A percentile compares a stretch with the other conserved stretches of the same genome.
phyloP scores from a whole-genome alignment of 441 rosid species.

The Flueggea neowawraea region DNA sequence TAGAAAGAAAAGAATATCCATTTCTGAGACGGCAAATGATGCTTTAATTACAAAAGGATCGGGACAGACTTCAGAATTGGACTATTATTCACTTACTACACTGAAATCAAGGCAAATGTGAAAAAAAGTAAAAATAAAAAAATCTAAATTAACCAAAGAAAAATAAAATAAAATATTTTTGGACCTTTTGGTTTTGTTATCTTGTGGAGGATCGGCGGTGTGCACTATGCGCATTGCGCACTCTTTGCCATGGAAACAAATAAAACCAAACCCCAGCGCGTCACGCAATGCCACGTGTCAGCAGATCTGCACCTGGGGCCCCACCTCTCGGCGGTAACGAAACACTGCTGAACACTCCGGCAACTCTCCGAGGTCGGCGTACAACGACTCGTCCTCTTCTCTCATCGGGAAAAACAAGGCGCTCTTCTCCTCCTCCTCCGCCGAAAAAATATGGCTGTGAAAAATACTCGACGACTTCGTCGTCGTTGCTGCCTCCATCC shows the following conservation, averaged over 20 bases:
- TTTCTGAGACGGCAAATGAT: slow-evolving; percentile 25
- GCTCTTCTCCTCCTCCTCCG: slow-evolving; percentile 24
- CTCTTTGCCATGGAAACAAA: neutral
- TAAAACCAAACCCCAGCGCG: neutral
- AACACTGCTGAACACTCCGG: slow-evolving; percentile 93
- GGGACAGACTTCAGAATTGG: slow-evolving; percentile 25
- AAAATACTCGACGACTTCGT: slow-evolving; percentile 68
- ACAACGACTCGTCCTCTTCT: slow-evolving; percentile 90
- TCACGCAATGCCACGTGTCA: slow-evolving; percentile 44
- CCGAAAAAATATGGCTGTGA: slow-evolving; percentile 64
- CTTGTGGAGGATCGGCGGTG: slow-evolving; percentile 7
- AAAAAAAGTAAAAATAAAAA: no score
- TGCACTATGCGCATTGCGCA: slow-evolving; percentile 16
- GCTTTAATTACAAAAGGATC: slow-evolving; percentile 23
- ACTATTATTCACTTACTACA: slow-evolving; percentile 39
- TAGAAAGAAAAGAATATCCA: slow-evolving; percentile 2
- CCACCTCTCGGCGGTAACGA: slow-evolving; percentile 48
- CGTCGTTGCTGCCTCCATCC: slow-evolving; percentile 45
- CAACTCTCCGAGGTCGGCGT: slow-evolving; percentile 94
- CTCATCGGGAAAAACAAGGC: slow-evolving; percentile 64
- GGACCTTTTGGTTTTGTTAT: slow-evolving; percentile 12
- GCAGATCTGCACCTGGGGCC: slow-evolving; percentile 76
- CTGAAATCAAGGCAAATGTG: slow-evolving; percentile 32
- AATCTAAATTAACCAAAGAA: slow-evolving; percentile 3
- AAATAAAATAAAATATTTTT: slow-evolving; percentile 11